A percentile compares a stretch with the other conserved stretches of the same genome.
phyloP scores from a whole-genome alignment of 2,329 filamentous ascomycete species.

The Tricladium varicosporioides region DNA sequence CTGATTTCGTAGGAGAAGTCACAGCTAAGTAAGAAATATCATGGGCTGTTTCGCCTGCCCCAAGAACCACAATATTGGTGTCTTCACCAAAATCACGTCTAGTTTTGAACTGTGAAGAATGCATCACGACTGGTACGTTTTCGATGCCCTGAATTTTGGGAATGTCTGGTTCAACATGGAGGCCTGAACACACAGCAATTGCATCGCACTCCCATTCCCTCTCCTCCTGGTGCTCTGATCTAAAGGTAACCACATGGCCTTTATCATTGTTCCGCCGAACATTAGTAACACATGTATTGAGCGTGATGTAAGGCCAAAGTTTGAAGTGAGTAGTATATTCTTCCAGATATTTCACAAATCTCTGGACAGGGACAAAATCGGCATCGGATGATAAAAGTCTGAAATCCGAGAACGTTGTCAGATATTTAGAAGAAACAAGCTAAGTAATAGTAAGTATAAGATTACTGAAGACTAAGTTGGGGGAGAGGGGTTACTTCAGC shows the following conservation, averaged over 20 bases:
- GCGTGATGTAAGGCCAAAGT: conserved; percentile 39
- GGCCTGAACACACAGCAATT: conserved; percentile 45
- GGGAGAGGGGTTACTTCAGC: conserved; percentile 36
- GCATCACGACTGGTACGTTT: conserved; percentile 37
- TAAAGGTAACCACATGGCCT: conserved; percentile 13
- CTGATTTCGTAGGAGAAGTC: conserved; percentile 41
- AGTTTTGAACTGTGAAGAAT: conserved; percentile 44
- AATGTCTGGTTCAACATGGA: conserved; percentile 42
- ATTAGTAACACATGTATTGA: conserved; percentile 34
- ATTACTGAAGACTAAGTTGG: not conserved
- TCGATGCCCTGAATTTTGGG: conserved; percentile 41
- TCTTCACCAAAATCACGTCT: conserved; percentile 41
- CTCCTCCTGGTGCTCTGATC: not conserved
- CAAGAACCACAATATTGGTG: conserved; percentile 43
- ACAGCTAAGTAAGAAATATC: conserved; percentile 45
- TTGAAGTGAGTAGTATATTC: conserved; percentile 40
- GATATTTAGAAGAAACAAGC: conserved; percentile 49
- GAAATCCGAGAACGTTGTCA: conserved; percentile 51
- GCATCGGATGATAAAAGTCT: conserved; percentile 41
- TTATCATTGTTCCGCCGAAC: conserved; percentile 3
- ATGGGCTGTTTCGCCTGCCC: conserved; percentile 46
- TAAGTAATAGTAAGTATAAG: not conserved
- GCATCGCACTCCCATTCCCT: conserved; percentile 42
- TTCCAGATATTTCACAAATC: conserved; percentile 44
- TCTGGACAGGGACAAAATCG: conserved; percentile 43